phyloP scores from a whole-genome alignment of 2,329 filamentous ascomycete species.

The Calonectria pseudoreteaudii region DNA sequence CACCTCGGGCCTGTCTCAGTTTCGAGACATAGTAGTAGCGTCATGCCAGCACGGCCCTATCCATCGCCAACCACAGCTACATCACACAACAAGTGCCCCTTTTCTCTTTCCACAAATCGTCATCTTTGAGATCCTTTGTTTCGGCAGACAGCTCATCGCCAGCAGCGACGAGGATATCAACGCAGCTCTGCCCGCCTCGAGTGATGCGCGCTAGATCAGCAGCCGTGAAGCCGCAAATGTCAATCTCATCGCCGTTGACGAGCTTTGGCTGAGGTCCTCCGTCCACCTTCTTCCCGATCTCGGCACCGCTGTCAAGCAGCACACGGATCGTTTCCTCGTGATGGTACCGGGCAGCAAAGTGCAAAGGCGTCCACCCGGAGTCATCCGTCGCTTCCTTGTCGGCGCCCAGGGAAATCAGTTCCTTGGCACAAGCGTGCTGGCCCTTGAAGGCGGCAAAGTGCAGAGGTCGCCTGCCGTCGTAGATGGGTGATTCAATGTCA shows the following conservation, averaged over 20 bases:
- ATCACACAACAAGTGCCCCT: slow-evolving; percentile 1
- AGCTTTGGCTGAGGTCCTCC: slow-evolving; percentile 14
- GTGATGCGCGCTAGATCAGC: slow-evolving; percentile 6
- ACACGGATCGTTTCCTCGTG: not conserved
- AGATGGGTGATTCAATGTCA: slow-evolving; percentile 1
- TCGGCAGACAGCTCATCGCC: slow-evolving; percentile 4
- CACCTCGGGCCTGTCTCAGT: not conserved
- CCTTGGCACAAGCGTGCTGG: not conserved
- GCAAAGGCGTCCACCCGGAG: slow-evolving; percentile 11
- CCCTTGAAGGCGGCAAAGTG: slow-evolving; percentile 19
- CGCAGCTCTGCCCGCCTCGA: slow-evolving; percentile 11
- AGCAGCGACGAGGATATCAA: slow-evolving; percentile 5
- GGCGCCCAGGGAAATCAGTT: slow-evolving; percentile 1
- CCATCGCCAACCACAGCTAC: not conserved
- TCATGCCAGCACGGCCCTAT: not conserved
- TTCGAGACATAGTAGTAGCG: not conserved
- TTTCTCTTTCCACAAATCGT: slow-evolving; percentile 15
- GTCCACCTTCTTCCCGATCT: not conserved
- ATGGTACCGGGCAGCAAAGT: slow-evolving; percentile 19
- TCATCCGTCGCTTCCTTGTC: slow-evolving; percentile 12
- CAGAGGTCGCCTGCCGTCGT: slow-evolving; percentile 11
- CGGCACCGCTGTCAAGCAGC: not conserved
- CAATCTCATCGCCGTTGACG: slow-evolving; percentile 9
- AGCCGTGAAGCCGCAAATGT: slow-evolving; percentile 10
- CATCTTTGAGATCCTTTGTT: slow-evolving; percentile 12